Conservation (phyloP, 2,329 filamentous ascomycete genomes). For the Fusarium longipes region DNA sequence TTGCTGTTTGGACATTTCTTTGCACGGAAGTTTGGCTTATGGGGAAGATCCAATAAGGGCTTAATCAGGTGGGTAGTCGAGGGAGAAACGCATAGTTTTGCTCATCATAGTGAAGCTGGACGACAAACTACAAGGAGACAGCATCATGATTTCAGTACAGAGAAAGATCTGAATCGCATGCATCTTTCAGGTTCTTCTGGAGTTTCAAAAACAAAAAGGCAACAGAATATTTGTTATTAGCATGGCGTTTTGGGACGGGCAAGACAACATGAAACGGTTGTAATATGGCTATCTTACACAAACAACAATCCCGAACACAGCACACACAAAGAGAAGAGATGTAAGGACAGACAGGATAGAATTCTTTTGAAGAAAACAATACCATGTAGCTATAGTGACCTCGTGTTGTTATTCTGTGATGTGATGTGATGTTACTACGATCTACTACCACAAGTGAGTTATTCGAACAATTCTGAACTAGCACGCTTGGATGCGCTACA, state of each 20-base stretch:
- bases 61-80: background rate
- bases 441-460: background rate
- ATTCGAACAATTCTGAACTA: background rate
- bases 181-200: background rate
- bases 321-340: constrained; percentile 14
- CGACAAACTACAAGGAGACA: background rate
- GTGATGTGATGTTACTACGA: background rate
- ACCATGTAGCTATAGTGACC: background rate
- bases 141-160: background rate
- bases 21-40: constrained; percentile 30
- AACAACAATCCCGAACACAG: constrained; percentile 4
- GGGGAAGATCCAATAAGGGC: background rate
- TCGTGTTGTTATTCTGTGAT: background rate
- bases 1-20: constrained; percentile 27
- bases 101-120: constrained; percentile 22
- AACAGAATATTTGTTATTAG: constrained; percentile 29
- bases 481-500: background rate
- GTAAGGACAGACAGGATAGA: background rate
- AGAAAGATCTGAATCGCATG: background rate
- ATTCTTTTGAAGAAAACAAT: background rate
- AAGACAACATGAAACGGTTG: constrained; percentile 17
- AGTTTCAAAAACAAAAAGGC: constrained; percentile 7
- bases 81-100: background rate
- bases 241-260: constrained; percentile 38
- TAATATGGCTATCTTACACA: constrained; percentile 10